phyloP scores from a whole-genome alignment of 2,329 filamentous ascomycete genomes.

The Didymellaceae sp. region DNA sequence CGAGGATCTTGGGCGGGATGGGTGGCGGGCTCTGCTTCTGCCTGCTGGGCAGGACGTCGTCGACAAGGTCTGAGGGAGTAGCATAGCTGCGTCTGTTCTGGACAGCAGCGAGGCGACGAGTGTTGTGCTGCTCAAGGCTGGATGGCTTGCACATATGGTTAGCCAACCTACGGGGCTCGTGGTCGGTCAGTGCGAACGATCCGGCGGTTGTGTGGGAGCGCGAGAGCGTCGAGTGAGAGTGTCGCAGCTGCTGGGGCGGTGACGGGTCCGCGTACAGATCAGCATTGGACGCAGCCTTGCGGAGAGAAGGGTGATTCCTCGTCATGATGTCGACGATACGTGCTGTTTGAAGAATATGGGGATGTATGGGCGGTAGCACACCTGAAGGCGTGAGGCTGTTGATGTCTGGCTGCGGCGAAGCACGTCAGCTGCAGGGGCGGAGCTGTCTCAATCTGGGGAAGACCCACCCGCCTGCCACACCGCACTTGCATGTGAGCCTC shows the following conservation, averaged over 20 bases:
- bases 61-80: conserved; percentile 39
- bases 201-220: conserved; percentile 42
- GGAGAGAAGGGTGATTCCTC: conserved; percentile 45
- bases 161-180: too few relatives aligned
- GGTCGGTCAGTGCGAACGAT: conserved; percentile 16
- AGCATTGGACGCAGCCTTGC: conserved; percentile 45
- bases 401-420: conserved; percentile 4
- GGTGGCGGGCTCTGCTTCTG: conserved; percentile 43
- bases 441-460: conserved; percentile 18
- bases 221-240: conserved; percentile 33
- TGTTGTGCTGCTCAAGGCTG: too few relatives aligned
- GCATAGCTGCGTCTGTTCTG: conserved; percentile 37
- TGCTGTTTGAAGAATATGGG: not conserved
- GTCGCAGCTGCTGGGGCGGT: conserved; percentile 35
- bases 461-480: conserved; percentile 1
- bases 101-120: too few relatives aligned
- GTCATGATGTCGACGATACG: conserved; percentile 38
- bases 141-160: too few relatives aligned
- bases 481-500: conserved; percentile 10
- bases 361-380: not conserved
- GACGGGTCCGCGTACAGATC: conserved; percentile 48
- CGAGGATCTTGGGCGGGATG: conserved; percentile 47
- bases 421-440: conserved; percentile 12
- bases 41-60: conserved; percentile 36
- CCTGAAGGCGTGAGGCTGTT: not conserved